These are phyloP conservation scores for Withania somnifera DNA, from an alignment of 305 asterid species.

Conservation along the genomic window DNA sequence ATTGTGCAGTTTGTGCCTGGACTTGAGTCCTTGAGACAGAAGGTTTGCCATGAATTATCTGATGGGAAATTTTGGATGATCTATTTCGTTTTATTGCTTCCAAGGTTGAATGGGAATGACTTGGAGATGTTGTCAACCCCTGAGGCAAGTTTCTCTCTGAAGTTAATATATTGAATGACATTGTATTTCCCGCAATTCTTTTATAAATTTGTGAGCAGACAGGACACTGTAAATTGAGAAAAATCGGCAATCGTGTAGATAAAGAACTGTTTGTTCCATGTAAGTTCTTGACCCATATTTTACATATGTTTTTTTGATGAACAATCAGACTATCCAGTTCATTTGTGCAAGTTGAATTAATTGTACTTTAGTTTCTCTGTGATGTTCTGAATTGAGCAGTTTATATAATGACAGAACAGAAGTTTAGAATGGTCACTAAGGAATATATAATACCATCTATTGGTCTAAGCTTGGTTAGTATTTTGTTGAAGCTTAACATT, in stretches of 20 bases:
- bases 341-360: neutral
- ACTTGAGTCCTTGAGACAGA: slow-evolving; percentile 44
- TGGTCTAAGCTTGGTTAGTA: neutral
- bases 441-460: neutral
- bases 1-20: slow-evolving; percentile 55
- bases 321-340: neutral
- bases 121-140: slow-evolving; percentile 38
- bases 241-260: neutral
- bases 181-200: neutral
- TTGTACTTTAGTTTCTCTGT: neutral
- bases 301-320: neutral
- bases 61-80: slow-evolving; percentile 61
- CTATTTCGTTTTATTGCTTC: slow-evolving; percentile 51
- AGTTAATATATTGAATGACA: neutral
- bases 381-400: neutral
- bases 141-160: slow-evolving; percentile 36
- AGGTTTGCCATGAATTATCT: slow-evolving; percentile 35
- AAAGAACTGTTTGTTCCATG: neutral
- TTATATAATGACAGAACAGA: neutral
- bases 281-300: neutral
- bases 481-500: neutral
- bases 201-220: neutral
- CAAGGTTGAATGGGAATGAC: slow-evolving; percentile 50
- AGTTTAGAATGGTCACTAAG: neutral
- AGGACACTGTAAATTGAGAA: neutral